phyloP scores from a whole-genome alignment of 2,329 filamentous ascomycete species.

The Leptosphaerulina australis region DNA sequence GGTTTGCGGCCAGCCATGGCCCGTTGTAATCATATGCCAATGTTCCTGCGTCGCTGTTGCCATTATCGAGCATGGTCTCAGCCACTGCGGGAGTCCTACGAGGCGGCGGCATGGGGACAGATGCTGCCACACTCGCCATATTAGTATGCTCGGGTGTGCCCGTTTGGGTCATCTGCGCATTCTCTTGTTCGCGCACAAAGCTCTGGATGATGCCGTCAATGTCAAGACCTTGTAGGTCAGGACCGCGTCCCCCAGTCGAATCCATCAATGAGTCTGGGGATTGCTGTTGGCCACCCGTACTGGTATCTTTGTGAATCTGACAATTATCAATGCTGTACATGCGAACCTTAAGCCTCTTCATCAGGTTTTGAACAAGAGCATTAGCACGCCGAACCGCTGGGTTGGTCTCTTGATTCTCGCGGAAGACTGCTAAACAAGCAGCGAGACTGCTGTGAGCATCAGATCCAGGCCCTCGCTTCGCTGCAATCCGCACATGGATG shows the following conservation, averaged over 20 bases:
- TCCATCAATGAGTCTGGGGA: conserved; percentile 7
- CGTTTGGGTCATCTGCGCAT: conserved; percentile 16
- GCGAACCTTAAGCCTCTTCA: conserved; percentile 51
- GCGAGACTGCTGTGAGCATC: conserved; percentile 46
- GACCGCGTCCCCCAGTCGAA: conserved; percentile 21
- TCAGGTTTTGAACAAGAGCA: conserved; percentile 54
- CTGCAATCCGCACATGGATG: conserved; percentile 59
- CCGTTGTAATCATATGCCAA: conserved; percentile 21
- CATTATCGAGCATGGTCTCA: conserved; percentile 1
- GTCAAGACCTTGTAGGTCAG: conserved; percentile 45
- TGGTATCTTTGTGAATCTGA: conserved; percentile 23
- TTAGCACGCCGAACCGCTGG: conserved; percentile 56
- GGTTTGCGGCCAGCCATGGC: conserved; percentile 17
- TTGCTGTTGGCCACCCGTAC: conserved; percentile 9
- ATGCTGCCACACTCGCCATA: neutral
- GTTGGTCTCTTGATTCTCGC: conserved; percentile 59
- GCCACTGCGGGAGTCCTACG: neutral
- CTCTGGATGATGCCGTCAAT: conserved; percentile 53
- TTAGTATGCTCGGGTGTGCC: conserved; percentile 8
- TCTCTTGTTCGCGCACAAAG: conserved; percentile 47
- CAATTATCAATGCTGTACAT: conserved; percentile 23
- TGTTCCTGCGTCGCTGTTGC: neutral
- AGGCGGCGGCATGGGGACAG: conserved; percentile 14
- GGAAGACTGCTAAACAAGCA: conserved; percentile 56
- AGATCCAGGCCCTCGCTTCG: conserved; percentile 49